A percentile compares a stretch with the other conserved stretches of the same genome.
Evolutionary conservation across 1,139 yeast genomes (phyloP).

Genomic region (Kodamaea fungicola): DNA sequence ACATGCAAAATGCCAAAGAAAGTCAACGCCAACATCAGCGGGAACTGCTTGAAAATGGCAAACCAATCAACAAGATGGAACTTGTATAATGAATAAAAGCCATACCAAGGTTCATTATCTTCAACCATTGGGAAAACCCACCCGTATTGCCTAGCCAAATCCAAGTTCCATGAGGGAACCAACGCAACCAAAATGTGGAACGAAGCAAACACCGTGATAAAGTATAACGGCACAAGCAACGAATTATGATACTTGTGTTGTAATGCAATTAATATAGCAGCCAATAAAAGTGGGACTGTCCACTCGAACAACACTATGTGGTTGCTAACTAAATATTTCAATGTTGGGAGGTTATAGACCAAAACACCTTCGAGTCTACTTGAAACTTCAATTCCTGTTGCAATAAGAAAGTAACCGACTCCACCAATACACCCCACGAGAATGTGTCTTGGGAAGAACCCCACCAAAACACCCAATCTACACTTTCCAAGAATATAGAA

Average conservation of each 20-base stretch:
- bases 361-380: slow-evolving; percentile 76
- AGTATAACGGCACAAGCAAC: slow-evolving; percentile 75
- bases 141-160: slow-evolving; percentile 63
- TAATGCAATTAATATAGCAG: slow-evolving; percentile 56
- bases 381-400: slow-evolving; percentile 88
- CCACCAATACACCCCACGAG: slow-evolving; percentile 98
- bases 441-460: slow-evolving; percentile 94
- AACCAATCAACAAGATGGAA: slow-evolving; percentile 71
- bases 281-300: slow-evolving; percentile 65
- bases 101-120: slow-evolving; percentile 81
- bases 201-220: slow-evolving; percentile 62
- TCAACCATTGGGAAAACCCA: slow-evolving; percentile 79
- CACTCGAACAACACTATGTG: slow-evolving; percentile 57
- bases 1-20: slow-evolving; percentile 95
- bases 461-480: slow-evolving; percentile 79
- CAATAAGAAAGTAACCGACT: slow-evolving; percentile 87
- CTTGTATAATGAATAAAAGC: slow-evolving; percentile 71
- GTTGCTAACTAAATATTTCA: slow-evolving; percentile 41
- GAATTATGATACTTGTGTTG: slow-evolving; percentile 70
- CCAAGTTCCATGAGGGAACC: slow-evolving; percentile 64
- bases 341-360: slow-evolving; percentile 56
- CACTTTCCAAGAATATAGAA: slow-evolving; percentile 76
- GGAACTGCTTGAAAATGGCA: slow-evolving; percentile 65
- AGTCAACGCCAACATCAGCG: slow-evolving; percentile 93
- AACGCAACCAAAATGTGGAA: slow-evolving; percentile 68